Conservation (phyloP, 352 stramenopile genomes). For the Phytophthora agathidicida region DNA sequence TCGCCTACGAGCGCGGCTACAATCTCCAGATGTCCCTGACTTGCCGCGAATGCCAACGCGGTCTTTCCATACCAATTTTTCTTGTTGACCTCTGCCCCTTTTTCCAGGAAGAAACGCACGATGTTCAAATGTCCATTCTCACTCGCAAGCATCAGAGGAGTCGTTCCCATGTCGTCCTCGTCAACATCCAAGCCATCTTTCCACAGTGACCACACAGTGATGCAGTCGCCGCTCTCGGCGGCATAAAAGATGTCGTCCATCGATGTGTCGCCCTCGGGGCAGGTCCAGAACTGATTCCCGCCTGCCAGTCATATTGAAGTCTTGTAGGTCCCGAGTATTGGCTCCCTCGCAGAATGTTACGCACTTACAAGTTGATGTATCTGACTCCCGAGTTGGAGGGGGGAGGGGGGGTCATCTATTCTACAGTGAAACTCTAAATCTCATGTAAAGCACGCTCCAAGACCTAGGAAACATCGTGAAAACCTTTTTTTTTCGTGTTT, state of each 20-base stretch:
- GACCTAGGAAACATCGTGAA: too few relatives aligned
- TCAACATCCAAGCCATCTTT: neutral
- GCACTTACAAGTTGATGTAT: too few relatives aligned
- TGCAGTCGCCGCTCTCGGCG: neutral
- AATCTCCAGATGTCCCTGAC: neutral
- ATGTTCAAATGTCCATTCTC: neutral
- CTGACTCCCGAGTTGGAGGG: too few relatives aligned
- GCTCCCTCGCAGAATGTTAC: too few relatives aligned
- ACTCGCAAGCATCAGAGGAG: conserved; percentile 1
- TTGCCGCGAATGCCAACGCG: neutral
- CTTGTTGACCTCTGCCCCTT: neutral
- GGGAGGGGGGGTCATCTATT: too few relatives aligned
- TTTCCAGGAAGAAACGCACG: neutral
- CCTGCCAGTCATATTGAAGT: conserved; percentile 10
- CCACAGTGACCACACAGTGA: neutral
- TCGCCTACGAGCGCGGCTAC: neutral
- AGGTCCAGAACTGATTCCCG: neutral
- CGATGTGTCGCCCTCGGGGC: neutral
- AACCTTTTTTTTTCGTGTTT: too few relatives aligned
- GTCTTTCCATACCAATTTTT: neutral
- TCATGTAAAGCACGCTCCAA: too few relatives aligned
- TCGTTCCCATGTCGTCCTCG: neutral
- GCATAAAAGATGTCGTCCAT: neutral
- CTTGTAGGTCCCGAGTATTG: too few relatives aligned
- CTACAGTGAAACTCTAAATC: too few relatives aligned